These are phyloP conservation scores for Exobasidium rhododendri DNA, from an alignment of 1,284 basidiomycete species.

Conservation along the genomic window DNA sequence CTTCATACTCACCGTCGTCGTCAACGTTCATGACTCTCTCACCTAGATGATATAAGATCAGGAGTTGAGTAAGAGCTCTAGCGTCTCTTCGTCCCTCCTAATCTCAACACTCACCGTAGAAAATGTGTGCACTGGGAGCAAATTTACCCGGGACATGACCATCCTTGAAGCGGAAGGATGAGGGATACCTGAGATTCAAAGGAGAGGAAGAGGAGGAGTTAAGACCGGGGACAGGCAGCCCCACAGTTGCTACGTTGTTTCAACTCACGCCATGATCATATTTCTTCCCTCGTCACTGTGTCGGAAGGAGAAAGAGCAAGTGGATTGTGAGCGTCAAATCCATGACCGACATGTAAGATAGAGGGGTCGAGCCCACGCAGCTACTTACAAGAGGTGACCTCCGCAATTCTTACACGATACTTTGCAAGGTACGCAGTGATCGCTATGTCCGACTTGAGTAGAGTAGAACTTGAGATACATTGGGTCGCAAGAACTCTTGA, in stretches of 20 bases:
- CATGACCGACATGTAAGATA: too few species aligned
- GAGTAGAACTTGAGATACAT: constrained; percentile 30
- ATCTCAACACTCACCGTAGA: constrained; percentile 25
- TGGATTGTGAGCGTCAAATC: not conserved
- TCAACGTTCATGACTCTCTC: constrained; percentile 28
- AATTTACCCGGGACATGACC: constrained; percentile 23
- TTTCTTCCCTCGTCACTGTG: constrained; percentile 28
- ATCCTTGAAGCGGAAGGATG: constrained; percentile 28
- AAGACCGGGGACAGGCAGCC: too few species aligned
- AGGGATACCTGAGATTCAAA: constrained; percentile 19
- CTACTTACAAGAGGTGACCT: constrained; percentile 26
- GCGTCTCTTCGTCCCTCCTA: too few species aligned
- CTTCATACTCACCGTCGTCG: constrained; percentile 23
- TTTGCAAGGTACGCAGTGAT: constrained; percentile 31
- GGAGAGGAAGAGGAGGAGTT: not conserved
- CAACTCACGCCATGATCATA: constrained; percentile 22
- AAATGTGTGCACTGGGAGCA: constrained; percentile 31
- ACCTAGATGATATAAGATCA: not conserved
- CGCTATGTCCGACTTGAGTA: constrained; percentile 28
- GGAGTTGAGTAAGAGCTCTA: too few species aligned
- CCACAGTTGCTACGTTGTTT: not conserved
- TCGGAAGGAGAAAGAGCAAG: not conserved
- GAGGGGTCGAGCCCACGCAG: too few species aligned
- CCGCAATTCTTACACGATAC: constrained; percentile 33
- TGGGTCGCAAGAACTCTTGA: constrained; percentile 28